Conservation (phyloP, 169 alveolate genomes). For the Plasmodium yoelii region DNA sequence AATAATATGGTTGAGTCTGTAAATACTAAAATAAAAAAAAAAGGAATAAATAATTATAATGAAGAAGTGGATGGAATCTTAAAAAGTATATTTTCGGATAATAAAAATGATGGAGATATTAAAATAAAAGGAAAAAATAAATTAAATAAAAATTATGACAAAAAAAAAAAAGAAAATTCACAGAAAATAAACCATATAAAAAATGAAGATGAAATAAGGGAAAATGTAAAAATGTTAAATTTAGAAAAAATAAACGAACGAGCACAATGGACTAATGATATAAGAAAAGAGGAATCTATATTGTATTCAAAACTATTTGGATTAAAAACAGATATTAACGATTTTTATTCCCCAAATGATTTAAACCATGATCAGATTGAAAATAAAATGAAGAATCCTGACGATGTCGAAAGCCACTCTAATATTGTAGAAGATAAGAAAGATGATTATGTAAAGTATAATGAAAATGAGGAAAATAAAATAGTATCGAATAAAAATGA, state of each 20-base stretch:
- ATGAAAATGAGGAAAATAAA: neutral
- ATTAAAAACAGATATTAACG: conserved; percentile 47
- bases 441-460: neutral
- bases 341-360: conserved; percentile 17
- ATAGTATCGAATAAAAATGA: neutral
- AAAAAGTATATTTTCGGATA: conserved; percentile 30
- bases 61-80: conserved; percentile 47
- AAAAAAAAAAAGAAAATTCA: neutral
- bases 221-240: neutral
- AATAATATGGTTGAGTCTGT: neutral
- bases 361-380: conserved; percentile 2
- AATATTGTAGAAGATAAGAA: neutral
- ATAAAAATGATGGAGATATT: neutral
- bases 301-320: conserved; percentile 54
- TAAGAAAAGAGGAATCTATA: conserved; percentile 66
- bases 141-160: neutral
- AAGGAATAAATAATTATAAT: conserved; percentile 3
- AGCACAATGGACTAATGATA: conserved; percentile 66
- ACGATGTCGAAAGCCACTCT: neutral
- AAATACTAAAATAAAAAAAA: conserved; percentile 11
- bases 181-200: neutral
- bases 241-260: conserved; percentile 26
- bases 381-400: neutral
- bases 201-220: neutral
- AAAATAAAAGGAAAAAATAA: neutral